Percentiles rank a stretch among this genome's conserved stretches.
phyloP scores from a whole-genome alignment of 2,329 filamentous ascomycete species.

The Exophiala xenobiotica region DNA sequence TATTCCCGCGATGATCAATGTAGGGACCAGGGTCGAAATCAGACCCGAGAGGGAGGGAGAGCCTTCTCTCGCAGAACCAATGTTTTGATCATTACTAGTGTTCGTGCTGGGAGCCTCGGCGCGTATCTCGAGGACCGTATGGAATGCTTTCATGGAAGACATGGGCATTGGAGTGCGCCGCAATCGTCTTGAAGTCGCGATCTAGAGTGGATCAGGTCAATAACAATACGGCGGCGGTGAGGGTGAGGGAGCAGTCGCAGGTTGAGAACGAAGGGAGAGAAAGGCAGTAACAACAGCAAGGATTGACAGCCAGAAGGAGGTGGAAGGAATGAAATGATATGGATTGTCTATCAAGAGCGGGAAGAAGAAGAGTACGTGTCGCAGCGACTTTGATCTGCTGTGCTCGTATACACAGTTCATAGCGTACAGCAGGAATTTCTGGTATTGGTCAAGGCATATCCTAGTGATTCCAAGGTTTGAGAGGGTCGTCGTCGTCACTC shows the following conservation, averaged over 20 bases:
- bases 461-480: too few relatives aligned
- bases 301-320: too few relatives aligned
- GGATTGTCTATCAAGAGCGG: too few relatives aligned
- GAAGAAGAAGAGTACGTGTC: neutral
- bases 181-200: neutral
- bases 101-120: constrained; percentile 15
- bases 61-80: constrained; percentile 30
- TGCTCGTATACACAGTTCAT: neutral
- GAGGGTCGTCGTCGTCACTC: neutral
- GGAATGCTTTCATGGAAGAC: constrained; percentile 15
- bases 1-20: constrained; percentile 44
- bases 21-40: constrained; percentile 50
- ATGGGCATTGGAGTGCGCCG: neutral
- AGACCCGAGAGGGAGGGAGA: constrained; percentile 47
- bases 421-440: too few relatives aligned
- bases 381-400: neutral
- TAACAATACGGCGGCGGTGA: too few relatives aligned
- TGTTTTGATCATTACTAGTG: constrained; percentile 32
- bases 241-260: too few relatives aligned
- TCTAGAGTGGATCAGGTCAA: too few relatives aligned
- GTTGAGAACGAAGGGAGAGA: too few relatives aligned
- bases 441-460: neutral
- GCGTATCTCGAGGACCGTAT: constrained; percentile 12
- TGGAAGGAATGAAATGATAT: too few relatives aligned
- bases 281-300: too few relatives aligned